Conservation (phyloP, 441 rosid genomes). For the Arabidopsis hybrid region DNA sequence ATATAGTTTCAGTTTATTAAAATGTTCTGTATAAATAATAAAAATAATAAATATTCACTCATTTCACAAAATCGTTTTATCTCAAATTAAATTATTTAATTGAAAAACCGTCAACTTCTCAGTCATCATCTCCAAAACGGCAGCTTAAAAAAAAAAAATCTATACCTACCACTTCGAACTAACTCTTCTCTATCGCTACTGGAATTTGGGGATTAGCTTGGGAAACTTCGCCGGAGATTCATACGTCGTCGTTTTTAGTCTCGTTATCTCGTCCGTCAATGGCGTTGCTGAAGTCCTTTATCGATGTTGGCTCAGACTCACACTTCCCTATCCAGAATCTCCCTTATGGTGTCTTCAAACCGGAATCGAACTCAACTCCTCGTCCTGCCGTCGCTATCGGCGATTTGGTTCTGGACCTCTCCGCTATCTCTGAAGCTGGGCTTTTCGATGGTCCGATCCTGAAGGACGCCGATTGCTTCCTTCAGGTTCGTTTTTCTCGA, state of each 20-base stretch:
- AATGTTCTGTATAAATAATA: conserved; percentile 32
- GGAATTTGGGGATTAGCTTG: conserved; percentile 18
- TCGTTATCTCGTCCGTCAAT: conserved; percentile 39
- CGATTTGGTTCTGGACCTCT: conserved; percentile 80
- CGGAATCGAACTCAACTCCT: conserved; percentile 51
- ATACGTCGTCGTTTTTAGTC: conserved; percentile 8
- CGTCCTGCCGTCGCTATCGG: conserved; percentile 90
- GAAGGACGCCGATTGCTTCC: conserved; percentile 75
- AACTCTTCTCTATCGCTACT: conserved; percentile 22
- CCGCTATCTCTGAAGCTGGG: conserved; percentile 73
- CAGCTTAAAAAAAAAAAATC: conserved; percentile 17
- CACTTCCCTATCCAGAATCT: conserved; percentile 98
- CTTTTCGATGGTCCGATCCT: conserved; percentile 78
- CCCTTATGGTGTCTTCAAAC: conserved; percentile 87
- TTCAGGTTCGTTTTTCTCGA: conserved; percentile 56
- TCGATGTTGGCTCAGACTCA: conserved; percentile 64
- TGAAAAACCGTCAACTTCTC: conserved; percentile 22
- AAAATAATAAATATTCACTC: conserved; percentile 7
- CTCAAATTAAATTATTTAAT: not conserved
- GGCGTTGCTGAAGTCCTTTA: conserved; percentile 71
- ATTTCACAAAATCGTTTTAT: not conserved
- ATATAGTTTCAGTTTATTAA: conserved; percentile 36
- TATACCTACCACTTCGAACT: conserved; percentile 31
- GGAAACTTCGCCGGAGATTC: conserved; percentile 30
- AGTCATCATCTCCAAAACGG: conserved; percentile 38